Evolutionary conservation across 2,329 filamentous ascomycete genomes (phyloP).

Genomic region (Rutstroemia sp.): DNA sequence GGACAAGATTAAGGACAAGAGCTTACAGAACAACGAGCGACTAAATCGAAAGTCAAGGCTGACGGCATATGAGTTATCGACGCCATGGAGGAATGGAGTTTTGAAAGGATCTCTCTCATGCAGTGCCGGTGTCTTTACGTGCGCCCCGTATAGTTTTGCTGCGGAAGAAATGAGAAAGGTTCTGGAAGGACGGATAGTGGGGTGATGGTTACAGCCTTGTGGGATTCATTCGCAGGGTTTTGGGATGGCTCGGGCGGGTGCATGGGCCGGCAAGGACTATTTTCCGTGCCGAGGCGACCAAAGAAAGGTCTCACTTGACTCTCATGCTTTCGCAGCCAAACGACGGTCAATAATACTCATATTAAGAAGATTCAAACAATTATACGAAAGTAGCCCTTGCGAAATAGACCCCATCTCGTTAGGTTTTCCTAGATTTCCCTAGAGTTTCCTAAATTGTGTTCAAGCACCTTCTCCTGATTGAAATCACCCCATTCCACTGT

Average conservation of each 20-base stretch:
- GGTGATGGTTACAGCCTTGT: not conserved
- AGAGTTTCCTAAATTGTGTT: not conserved
- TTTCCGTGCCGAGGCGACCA: too few species aligned
- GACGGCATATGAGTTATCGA: conserved; percentile 38
- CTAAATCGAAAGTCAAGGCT: conserved; percentile 71
- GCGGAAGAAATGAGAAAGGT: not conserved
- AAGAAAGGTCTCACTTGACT: too few species aligned
- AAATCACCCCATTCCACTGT: not conserved
- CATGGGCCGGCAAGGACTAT: too few species aligned
- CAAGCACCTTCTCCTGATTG: not conserved
- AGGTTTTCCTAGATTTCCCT: not conserved
- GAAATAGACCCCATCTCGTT: not conserved
- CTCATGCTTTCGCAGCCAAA: too few species aligned
- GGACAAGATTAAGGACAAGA: conserved; percentile 3
- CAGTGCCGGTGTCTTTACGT: not conserved
- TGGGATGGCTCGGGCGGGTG: not conserved
- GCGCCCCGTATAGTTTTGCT: not conserved
- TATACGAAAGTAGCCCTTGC: too few species aligned
- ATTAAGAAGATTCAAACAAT: too few species aligned
- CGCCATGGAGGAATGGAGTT: conserved; percentile 8
- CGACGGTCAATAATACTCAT: too few species aligned
- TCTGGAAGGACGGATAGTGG: not conserved
- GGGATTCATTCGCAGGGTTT: too few species aligned
- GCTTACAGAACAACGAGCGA: conserved; percentile 73
- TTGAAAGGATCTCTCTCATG: not conserved